Evolutionary conservation across 768 basidiomycete species (phyloP), one percentile per base, ranked within the genome.

Genomic region (Exidia glandulosa): DNA sequence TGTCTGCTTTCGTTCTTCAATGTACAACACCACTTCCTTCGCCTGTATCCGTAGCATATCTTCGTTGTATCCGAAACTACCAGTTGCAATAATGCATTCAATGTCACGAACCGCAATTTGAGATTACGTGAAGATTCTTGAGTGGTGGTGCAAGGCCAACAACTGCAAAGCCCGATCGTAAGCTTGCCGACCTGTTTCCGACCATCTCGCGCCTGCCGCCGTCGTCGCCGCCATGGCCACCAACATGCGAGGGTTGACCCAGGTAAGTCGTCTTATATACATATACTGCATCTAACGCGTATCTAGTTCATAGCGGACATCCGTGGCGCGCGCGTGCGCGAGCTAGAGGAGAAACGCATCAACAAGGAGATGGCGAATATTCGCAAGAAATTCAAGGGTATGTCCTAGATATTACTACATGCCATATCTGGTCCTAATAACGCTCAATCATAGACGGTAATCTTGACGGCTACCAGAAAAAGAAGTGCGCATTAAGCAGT

Each of bases 341-440:
- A 99, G 72, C 76, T 98, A 57, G 96, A 99, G 70, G 95, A 98
- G 80, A 98, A 97, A 75, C 79, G 96, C 59, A 96, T 99, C 66
- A 99, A 99, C 76, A 94, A 97, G 74, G 96, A 99, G 76, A 98
- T 99, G 96, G 96, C 96, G 1, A 97, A 99, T 67, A 99, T 99
- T 63, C 80, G 96, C 62, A 95, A 96, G 79, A 93, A 95, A 73
- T 98, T 99, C 79, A 97, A 97, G 81, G 92, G 94, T 89, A 55
- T 57, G 68, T 60, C 32, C 47, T 29, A 50, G 57, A 62, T 29
- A 31, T 48, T 48, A 6, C 47, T 6, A 16, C 9, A 27, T 57
- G 63, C 48, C 33, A 27, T n/a, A 41, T 33, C 62, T 58, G 9
- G n/a, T n/a, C 54, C 3, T 13, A 62, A 29, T 10, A 57, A 14